Evolutionary conservation across 2,329 filamentous ascomycete genomes (phyloP).

Genomic region (Cladobotryum protrusum): DNA sequence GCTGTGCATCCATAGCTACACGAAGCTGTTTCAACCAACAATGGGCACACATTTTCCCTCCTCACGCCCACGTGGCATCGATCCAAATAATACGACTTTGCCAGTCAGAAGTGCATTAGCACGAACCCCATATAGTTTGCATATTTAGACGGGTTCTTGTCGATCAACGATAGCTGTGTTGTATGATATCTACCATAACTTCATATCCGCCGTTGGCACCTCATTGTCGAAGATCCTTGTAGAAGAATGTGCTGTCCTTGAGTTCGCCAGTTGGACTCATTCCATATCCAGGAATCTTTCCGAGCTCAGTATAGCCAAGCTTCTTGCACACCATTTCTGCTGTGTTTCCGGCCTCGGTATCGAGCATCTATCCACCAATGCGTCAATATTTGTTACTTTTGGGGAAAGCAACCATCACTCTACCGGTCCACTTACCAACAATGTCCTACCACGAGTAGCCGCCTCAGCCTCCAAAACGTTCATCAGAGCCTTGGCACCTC

Average conservation of each 20-base stretch:
- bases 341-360: conserved; percentile 44
- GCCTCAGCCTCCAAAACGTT: conserved; percentile 50
- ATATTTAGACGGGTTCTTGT: not conserved
- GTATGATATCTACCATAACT: not conserved
- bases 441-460: conserved; percentile 37
- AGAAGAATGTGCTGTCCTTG: conserved; percentile 50
- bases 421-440: conserved; percentile 41
- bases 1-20: too few relatives aligned
- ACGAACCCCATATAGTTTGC: not conserved
- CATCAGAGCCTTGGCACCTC: conserved; percentile 48
- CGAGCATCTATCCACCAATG: conserved; percentile 36
- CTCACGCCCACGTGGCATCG: not conserved
- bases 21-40: too few relatives aligned
- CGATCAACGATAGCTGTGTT: not conserved
- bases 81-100: not conserved
- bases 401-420: not conserved
- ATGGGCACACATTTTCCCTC: not conserved
- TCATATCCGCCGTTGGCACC: not conserved
- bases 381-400: not conserved
- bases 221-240: conserved; percentile 43
- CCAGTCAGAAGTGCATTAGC: not conserved
- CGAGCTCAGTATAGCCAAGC: conserved; percentile 51
- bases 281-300: conserved; percentile 49
- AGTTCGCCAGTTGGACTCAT: conserved; percentile 43
- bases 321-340: conserved; percentile 49